Base-by-base conservation (phyloP, 208 protist species). In the Acanthamoeba culbertsoni region DNA sequence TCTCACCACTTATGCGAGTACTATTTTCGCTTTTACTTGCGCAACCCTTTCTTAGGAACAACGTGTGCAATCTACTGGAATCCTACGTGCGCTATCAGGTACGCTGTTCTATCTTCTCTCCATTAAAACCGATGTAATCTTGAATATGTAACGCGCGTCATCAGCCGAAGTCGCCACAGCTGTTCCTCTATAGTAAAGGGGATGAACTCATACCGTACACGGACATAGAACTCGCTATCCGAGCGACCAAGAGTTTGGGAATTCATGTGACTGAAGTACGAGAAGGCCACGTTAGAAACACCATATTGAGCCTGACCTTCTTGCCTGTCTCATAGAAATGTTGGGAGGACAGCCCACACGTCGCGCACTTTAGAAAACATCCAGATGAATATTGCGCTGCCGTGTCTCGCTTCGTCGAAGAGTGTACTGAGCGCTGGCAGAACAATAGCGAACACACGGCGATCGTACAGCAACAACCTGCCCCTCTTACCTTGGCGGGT, bases 171-270 rank as follows among this genome's bases (percentile, higher is more conserved):
- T 84, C 43, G 16, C 73, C 73, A 26, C 73, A 84, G 73, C 43
- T 84, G 42, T 84, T 40, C 45, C 37, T 84, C n/a, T 84, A 84
- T 45, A 84, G 73, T 45, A 84, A 84, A 45, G 43, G 43, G 6
- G 73, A 84, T 23, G 73, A 84, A 31, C 43, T 84, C 43, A 84
- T 84, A 18, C 73, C 73, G 28, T 84, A 84, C 73, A 84, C 73
- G 10, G 73, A 84, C 31, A 35, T 84, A 7, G 73, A 84, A 33
- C n/a, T 23, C 8, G 73, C 73, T 45, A 84, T 84, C 7, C 37
- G 43, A 0, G 73, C 73, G n/a, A 55, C 45, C 40, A 55, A 57
- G 14, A n/a, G 20, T 1, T 23, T 84, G 33, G 73, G 73, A 7
- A 48, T 84, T 55, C 73, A 37, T 0, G 43, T 33, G 28, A 84